Evolutionary conservation across 768 basidiomycete genomes (phyloP).

Genomic region (Exsudoporus frostii): DNA sequence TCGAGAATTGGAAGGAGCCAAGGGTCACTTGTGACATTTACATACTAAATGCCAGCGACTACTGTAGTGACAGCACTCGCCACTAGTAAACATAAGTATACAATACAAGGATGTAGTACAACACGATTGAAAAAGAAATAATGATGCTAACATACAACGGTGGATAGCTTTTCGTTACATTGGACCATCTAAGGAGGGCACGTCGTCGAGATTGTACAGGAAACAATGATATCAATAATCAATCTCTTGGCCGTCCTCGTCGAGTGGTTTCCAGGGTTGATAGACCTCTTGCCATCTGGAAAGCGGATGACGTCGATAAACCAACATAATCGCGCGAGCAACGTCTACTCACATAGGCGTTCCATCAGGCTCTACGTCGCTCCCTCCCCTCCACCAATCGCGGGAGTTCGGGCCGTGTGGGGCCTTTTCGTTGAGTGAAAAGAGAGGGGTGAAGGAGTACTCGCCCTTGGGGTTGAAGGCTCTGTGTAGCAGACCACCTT

Average conservation of each 20-base stretch:
- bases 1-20: not conserved
- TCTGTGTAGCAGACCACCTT: constrained; percentile 2
- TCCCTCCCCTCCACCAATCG: constrained; percentile 1
- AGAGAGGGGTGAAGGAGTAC: constrained; percentile 9
- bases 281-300: constrained; percentile 18
- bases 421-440: constrained; percentile 7
- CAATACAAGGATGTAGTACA: not conserved
- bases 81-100: too few relatives aligned
- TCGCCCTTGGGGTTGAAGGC: not conserved
- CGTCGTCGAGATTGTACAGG: not conserved
- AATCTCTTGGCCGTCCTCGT: constrained; percentile 17
- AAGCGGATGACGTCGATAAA: not conserved
- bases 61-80: too few relatives aligned
- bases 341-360: too few relatives aligned
- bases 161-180: not conserved
- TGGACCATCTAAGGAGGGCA: not conserved
- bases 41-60: too few relatives aligned
- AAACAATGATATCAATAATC: not conserved
- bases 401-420: not conserved
- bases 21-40: too few relatives aligned
- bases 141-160: not conserved
- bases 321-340: not conserved
- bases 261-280: constrained; percentile 18
- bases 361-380: not conserved
- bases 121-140: not conserved